These are phyloP conservation scores for Trichoderma sp. DNA, from an alignment of 2,329 filamentous ascomycete species.

Conservation along the genomic window DNA sequence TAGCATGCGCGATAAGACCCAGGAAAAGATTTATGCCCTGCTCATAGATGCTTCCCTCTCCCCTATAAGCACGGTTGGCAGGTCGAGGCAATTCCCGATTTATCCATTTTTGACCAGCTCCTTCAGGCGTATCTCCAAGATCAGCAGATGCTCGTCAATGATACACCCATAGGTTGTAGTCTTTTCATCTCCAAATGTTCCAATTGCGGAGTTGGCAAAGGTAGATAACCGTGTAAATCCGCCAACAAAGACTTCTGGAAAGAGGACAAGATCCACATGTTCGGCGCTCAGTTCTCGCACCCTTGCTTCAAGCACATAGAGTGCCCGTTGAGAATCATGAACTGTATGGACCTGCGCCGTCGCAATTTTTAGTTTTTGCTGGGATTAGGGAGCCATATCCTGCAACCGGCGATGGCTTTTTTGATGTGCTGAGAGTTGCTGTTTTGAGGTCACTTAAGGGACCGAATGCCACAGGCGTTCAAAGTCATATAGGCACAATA, in stretches of 20 bases:
- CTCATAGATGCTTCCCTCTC: slow-evolving; percentile 4
- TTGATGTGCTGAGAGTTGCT: neutral
- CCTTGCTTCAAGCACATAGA: neutral
- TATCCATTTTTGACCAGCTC: neutral
- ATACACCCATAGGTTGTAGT: neutral
- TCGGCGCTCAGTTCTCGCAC: neutral
- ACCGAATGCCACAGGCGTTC: neutral
- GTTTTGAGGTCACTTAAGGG: neutral
- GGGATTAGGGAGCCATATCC: neutral
- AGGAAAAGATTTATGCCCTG: neutral
- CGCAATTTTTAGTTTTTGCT: neutral
- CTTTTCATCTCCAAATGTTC: neutral
- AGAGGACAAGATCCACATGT: neutral
- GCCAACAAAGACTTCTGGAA: neutral
- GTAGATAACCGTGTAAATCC: neutral
- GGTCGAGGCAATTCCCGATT: neutral
- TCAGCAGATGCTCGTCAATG: neutral
- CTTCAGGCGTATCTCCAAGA: slow-evolving; percentile 5
- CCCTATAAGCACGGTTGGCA: neutral
- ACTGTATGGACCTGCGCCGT: neutral
- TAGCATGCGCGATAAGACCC: neutral
- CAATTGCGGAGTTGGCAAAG: neutral
- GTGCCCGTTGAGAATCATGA: neutral
- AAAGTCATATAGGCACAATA: neutral
- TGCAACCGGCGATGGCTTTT: neutral